phyloP scores from a whole-genome alignment of 2,329 filamentous ascomycete genomes.

The Penicillium sp. region DNA sequence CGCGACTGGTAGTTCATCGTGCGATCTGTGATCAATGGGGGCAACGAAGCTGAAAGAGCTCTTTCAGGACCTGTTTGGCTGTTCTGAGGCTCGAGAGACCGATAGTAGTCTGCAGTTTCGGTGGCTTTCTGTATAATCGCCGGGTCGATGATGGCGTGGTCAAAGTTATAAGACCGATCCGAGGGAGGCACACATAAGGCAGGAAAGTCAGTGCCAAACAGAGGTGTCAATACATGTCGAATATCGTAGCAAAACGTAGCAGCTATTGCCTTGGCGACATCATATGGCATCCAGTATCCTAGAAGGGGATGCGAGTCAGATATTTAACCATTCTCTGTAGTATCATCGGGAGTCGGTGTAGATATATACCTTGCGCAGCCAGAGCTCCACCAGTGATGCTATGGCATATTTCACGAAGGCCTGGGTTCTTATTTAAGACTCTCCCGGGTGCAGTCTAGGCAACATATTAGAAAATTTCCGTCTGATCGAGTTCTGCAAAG shows the following conservation, averaged over 20 bases:
- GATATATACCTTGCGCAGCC: constrained; percentile 69
- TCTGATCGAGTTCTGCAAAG: not conserved
- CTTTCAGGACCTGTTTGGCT: constrained; percentile 9
- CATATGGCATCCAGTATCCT: constrained; percentile 97
- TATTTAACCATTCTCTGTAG: not conserved
- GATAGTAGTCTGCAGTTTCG: constrained; percentile 28
- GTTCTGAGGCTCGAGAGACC: constrained; percentile 26
- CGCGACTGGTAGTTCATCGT: not conserved
- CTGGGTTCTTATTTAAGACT: constrained; percentile 69
- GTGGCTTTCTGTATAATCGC: constrained; percentile 51
- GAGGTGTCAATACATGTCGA: constrained; percentile 75
- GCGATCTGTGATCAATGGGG: not conserved
- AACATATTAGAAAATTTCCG: not conserved
- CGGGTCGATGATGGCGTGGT: constrained; percentile 60
- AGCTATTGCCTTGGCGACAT: constrained; percentile 78
- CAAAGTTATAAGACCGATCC: constrained; percentile 52
- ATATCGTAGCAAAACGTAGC: constrained; percentile 85
- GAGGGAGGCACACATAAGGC: constrained; percentile 58
- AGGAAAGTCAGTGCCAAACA: constrained; percentile 82
- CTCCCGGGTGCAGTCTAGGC: constrained; percentile 78
- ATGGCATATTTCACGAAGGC: constrained; percentile 81
- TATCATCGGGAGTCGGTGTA: not conserved
- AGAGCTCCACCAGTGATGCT: constrained; percentile 93
- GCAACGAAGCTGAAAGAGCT: constrained; percentile 9
- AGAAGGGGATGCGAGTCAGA: not conserved